Base-by-base conservation (phyloP, 2,329 filamentous ascomycete genomes). In the Samsoniella hepiali region DNA sequence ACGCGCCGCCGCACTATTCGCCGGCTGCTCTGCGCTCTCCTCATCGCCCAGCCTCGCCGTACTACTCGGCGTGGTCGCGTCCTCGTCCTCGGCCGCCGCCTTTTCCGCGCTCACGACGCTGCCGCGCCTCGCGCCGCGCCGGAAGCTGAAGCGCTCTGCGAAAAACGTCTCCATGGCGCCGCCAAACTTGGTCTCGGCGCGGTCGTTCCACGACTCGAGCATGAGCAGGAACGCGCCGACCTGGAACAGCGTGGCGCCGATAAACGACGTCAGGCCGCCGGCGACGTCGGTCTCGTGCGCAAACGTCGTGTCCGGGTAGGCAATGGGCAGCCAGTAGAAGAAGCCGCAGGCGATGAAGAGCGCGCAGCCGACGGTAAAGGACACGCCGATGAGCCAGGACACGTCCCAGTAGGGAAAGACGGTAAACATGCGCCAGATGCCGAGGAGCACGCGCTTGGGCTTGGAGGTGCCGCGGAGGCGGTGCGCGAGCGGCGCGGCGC, bases 201-300 rank as follows among this genome's bases (percentile, higher is more conserved):
- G 82, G 67, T 84, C 82, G 70, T 88, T 88, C 44, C 85, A 76
- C 3, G 84, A 84, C 69, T 88, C 86, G 10, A 86, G 72, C 68
- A 87, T 75, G n/a, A 88, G 73, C 1, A 87, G 70, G 3, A 87
- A 67, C 63, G 81, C 82, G 1, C 84, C 85, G 2, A 84, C 63
- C 65, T 85, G 82, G 70, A 88, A 88, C 3, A 87, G 74, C 1
- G 83, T 86, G 0, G 84, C 84, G 5, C 85, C 85, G 31, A 88
- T 77, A 67, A 87, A 86, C 0, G 83, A 83, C 0, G 80, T 82
- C 36, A 86, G 78, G 3, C 85, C 86, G 0, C 78, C 87, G 62
- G 76, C 74, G 3, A 78, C 63, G 1, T 75, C 73, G 17, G n/a
- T 32, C 70, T 89, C 86, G 40, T 77, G 77, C 0, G 73, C 47